phyloP scores from a whole-genome alignment of 345 rosid species.

The Citrus australasica region DNA sequence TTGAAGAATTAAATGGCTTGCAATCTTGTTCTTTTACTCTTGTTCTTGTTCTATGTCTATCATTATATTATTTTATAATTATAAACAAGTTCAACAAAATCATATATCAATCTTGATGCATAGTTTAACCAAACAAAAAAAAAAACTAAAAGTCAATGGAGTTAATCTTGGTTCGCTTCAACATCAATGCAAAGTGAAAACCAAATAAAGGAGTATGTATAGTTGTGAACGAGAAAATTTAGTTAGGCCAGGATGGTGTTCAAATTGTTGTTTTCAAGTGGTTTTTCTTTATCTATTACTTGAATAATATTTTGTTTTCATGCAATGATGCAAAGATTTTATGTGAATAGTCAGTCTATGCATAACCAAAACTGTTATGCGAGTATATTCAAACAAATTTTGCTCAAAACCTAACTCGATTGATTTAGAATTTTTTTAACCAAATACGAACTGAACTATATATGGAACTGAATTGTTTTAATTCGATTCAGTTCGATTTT shows the following conservation, averaged over 20 bases:
- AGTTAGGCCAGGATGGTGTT: not conserved
- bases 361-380: not conserved
- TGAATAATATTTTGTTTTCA: not conserved
- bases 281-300: not conserved
- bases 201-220: not conserved
- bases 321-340: not conserved
- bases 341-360: not conserved
- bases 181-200: not conserved
- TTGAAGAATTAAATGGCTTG: too few relatives aligned
- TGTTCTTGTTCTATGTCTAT: too few relatives aligned
- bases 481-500: too few relatives aligned
- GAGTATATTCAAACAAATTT: not conserved
- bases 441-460: too few relatives aligned
- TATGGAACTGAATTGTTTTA: too few relatives aligned
- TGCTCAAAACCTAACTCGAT: not conserved
- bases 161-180: not conserved
- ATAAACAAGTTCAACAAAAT: too few relatives aligned
- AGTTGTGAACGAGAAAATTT: conserved; percentile 4
- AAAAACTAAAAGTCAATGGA: not conserved
- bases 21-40: too few relatives aligned
- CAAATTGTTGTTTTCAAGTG: not conserved
- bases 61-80: too few relatives aligned
- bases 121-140: too few relatives aligned
- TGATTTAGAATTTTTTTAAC: too few relatives aligned
- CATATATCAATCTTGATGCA: too few relatives aligned